phyloP scores from a whole-genome alignment of 768 basidiomycete genomes.

The Pleurotus tuber-regium region DNA sequence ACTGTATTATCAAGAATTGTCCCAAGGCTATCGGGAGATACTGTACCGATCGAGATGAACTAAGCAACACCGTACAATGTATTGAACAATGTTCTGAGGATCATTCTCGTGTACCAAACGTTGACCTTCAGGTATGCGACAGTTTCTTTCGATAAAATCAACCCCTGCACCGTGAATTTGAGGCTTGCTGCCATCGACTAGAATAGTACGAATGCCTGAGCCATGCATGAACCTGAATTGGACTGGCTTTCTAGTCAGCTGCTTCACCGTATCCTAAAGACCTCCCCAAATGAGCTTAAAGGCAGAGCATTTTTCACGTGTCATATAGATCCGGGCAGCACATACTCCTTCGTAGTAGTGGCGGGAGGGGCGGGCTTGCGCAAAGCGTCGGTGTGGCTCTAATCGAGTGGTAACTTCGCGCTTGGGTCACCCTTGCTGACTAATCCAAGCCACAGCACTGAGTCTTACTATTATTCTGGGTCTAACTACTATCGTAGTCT shows the following conservation, averaged over 20 bases:
- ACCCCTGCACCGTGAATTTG: conserved; percentile 17
- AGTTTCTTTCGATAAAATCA: conserved; percentile 13
- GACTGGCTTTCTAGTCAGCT: conserved; percentile 15
- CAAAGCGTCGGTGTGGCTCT: too few relatives aligned
- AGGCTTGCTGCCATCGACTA: conserved; percentile 20
- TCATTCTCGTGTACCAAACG: conserved; percentile 11
- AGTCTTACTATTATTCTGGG: too few relatives aligned
- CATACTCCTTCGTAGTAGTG: background rate
- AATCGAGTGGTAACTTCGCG: too few relatives aligned
- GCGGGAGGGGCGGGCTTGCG: too few relatives aligned
- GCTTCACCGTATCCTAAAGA: conserved; percentile 17
- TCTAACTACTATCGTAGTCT: too few relatives aligned
- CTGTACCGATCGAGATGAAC: conserved; percentile 19
- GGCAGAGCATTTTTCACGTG: conserved; percentile 15
- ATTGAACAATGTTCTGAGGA: conserved; percentile 13
- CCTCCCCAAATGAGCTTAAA: conserved; percentile 16
- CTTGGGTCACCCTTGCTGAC: too few relatives aligned
- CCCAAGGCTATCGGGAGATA: too few relatives aligned
- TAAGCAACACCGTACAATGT: conserved; percentile 15
- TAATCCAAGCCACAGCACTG: too few relatives aligned
- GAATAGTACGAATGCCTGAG: conserved; percentile 14
- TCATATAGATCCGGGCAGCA: conserved; percentile 16
- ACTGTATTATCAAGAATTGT: too few relatives aligned
- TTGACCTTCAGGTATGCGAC: conserved; percentile 11
- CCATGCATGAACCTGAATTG: conserved; percentile 21